Evolutionary conservation across 495 filamentous ascomycete genomes (phyloP).

Genomic region (Aspergillus olivimuriae): DNA sequence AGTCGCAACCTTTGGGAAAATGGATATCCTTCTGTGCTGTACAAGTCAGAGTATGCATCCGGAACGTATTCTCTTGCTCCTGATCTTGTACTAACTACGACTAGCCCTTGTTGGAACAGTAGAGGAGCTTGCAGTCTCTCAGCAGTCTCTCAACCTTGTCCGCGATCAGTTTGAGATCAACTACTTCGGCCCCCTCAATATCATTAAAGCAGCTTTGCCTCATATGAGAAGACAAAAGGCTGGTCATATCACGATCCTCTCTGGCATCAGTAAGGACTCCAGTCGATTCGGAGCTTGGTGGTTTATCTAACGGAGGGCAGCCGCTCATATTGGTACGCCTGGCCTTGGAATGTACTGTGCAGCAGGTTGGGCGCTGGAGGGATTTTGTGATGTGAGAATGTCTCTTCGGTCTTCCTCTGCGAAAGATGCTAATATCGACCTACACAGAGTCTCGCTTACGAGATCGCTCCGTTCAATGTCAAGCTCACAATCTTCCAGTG

Average conservation of each 20-base stretch:
- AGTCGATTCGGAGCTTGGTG: neutral
- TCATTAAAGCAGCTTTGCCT: conserved; percentile 85
- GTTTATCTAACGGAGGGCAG: conserved; percentile 24
- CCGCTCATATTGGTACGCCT: conserved; percentile 87
- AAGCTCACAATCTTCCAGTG: conserved; percentile 94
- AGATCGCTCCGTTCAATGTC: conserved; percentile 95
- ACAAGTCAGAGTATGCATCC: conserved; percentile 64
- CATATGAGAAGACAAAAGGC: conserved; percentile 68
- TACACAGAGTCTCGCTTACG: conserved; percentile 75
- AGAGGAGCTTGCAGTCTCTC: conserved; percentile 76
- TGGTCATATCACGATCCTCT: conserved; percentile 86
- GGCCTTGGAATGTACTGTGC: conserved; percentile 88
- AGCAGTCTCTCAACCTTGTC: conserved; percentile 67
- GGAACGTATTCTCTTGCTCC: neutral
- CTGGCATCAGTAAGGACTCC: conserved; percentile 64
- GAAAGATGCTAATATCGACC: conserved; percentile 7
- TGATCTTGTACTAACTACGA: conserved; percentile 1
- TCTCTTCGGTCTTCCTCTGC: neutral
- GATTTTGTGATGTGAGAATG: conserved; percentile 73
- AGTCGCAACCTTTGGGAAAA: conserved; percentile 70
- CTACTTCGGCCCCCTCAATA: conserved; percentile 91
- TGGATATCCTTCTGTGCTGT: conserved; percentile 87
- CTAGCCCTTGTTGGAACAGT: conserved; percentile 82
- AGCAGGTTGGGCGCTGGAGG: conserved; percentile 90
- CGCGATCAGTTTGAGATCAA: conserved; percentile 89